A percentile compares a stretch with the other conserved stretches of the same genome.
These are phyloP conservation scores for Phytophthora citricola DNA, from an alignment of 352 stramenopile species.

Conservation along the genomic window DNA sequence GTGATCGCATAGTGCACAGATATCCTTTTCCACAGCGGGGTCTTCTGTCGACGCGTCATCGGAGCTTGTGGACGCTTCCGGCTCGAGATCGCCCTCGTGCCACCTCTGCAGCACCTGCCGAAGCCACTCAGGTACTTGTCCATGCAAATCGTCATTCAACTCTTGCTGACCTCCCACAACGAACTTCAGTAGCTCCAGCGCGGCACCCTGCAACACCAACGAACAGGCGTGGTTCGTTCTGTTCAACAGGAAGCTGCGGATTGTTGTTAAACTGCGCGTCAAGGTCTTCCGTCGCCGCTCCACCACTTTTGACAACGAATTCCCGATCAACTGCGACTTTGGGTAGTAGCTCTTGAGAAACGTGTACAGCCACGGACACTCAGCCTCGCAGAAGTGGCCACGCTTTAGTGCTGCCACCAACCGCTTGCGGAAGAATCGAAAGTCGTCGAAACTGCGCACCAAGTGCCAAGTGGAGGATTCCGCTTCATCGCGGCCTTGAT, in stretches of 20 bases:
- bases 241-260: slow-evolving; percentile 47
- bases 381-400: slow-evolving; percentile 57
- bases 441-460: slow-evolving; percentile 54
- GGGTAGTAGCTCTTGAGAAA: slow-evolving; percentile 61
- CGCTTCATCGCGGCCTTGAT: slow-evolving; percentile 5
- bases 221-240: slow-evolving; percentile 43
- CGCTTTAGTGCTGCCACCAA: slow-evolving; percentile 35
- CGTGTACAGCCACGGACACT: slow-evolving; percentile 58
- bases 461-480: slow-evolving; percentile 41
- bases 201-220: slow-evolving; percentile 36
- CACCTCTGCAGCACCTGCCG: slow-evolving; percentile 32
- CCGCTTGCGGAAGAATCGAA: slow-evolving; percentile 45
- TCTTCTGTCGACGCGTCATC: slow-evolving; percentile 29
- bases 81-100: slow-evolving; percentile 32
- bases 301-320: slow-evolving; percentile 38
- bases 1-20: slow-evolving; percentile 30
- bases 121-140: slow-evolving; percentile 24
- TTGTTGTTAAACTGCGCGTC: slow-evolving; percentile 45
- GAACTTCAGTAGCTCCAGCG: slow-evolving; percentile 41
- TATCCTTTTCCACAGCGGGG: slow-evolving; percentile 12
- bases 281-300: slow-evolving; percentile 44
- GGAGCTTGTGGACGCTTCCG: slow-evolving; percentile 21
- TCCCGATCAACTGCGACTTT: slow-evolving; percentile 43
- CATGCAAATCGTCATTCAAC: slow-evolving; percentile 16
- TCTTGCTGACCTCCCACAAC: slow-evolving; percentile 24